Percentiles rank a stretch among this genome's conserved stretches.
phyloP scores from a whole-genome alignment of 2,329 filamentous ascomycete genomes.

The Helicocarpus griseus region DNA sequence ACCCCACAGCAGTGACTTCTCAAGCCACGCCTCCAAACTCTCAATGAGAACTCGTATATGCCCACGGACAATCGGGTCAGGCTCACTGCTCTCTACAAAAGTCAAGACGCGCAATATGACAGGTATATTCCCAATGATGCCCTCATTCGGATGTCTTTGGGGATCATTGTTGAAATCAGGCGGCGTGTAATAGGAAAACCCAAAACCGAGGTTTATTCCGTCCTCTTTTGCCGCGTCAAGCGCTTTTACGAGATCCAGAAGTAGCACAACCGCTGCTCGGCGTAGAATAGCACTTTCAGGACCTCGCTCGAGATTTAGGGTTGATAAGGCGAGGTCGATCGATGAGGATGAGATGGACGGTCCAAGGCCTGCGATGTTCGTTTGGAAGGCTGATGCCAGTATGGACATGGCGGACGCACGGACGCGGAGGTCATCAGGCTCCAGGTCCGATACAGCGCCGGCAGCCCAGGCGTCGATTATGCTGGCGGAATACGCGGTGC shows the following conservation, averaged over 20 bases:
- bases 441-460: slow-evolving; percentile 26
- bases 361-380: slow-evolving; percentile 31
- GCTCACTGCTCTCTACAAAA: slow-evolving; percentile 30
- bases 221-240: slow-evolving; percentile 27
- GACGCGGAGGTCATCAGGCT: slow-evolving; percentile 35
- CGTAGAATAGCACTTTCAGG: slow-evolving; percentile 32
- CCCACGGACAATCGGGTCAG: slow-evolving; percentile 29
- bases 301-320: slow-evolving; percentile 26
- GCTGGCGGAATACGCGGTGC: slow-evolving; percentile 24
- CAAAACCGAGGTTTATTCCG: slow-evolving; percentile 26
- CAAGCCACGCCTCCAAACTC: slow-evolving; percentile 34
- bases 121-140: slow-evolving; percentile 30
- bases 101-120: slow-evolving; percentile 27
- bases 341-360: slow-evolving; percentile 25
- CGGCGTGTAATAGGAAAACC: slow-evolving; percentile 24
- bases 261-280: slow-evolving; percentile 30
- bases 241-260: slow-evolving; percentile 32
- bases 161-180: not conserved
- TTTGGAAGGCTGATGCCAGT: slow-evolving; percentile 31
- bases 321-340: slow-evolving; percentile 32
- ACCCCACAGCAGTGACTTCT: slow-evolving; percentile 33
- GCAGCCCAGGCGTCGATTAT: slow-evolving; percentile 34
- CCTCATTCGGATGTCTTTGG: slow-evolving; percentile 7
- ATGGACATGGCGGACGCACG: slow-evolving; percentile 36
- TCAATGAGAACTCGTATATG: slow-evolving; percentile 32